Percentiles rank a stretch among this genome's conserved stretches.
Conservation (phyloP, 1,284 basidiomycete species). For the Trichosporon sp. region DNA sequence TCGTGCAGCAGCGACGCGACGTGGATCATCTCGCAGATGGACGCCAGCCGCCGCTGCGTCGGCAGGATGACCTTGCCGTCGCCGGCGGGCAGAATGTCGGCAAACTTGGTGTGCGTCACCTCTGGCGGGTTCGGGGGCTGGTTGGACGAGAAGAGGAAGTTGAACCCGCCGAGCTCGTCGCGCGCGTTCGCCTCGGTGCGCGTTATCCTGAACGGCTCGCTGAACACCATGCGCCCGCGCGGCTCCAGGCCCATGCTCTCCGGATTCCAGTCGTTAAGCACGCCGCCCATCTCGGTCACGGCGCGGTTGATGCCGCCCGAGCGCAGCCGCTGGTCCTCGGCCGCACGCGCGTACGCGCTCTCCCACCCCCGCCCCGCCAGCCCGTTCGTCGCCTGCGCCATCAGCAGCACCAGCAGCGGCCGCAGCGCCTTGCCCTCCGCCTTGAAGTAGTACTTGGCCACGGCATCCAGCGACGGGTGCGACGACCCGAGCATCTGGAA, state of each 20-base stretch:
- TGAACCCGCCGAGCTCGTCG: slow-evolving; percentile 7
- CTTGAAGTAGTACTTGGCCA: slow-evolving; percentile 91
- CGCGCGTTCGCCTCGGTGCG: slow-evolving; percentile 3
- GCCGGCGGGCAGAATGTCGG: slow-evolving; percentile 14
- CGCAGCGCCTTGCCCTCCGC: slow-evolving; percentile 79
- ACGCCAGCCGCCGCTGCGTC: slow-evolving; percentile 85
- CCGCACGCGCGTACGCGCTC: slow-evolving; percentile 4
- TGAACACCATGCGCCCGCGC: slow-evolving; percentile 32
- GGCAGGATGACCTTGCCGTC: slow-evolving; percentile 57
- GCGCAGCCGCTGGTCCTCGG: slow-evolving; percentile 3
- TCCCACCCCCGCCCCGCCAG: slow-evolving; percentile 52
- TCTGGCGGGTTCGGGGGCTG: not conserved
- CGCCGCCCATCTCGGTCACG: slow-evolving; percentile 43
- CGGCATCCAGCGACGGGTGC: slow-evolving; percentile 77
- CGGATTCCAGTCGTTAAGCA: slow-evolving; percentile 51
- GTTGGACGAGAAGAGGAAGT: not conserved
- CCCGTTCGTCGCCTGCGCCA: slow-evolving; percentile 85
- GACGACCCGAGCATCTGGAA: slow-evolving; percentile 78
- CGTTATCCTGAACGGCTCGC: slow-evolving; percentile 40
- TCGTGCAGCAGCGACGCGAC: slow-evolving; percentile 94
- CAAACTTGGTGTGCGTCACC: slow-evolving; percentile 16
- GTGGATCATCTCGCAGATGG: slow-evolving; percentile 98
- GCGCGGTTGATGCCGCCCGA: slow-evolving; percentile 41
- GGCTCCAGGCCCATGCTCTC: slow-evolving; percentile 43
- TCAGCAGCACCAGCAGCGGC: slow-evolving; percentile 83